Conservation (phyloP, 2,329 filamentous ascomycete species). For the Ilyonectria sp. region DNA sequence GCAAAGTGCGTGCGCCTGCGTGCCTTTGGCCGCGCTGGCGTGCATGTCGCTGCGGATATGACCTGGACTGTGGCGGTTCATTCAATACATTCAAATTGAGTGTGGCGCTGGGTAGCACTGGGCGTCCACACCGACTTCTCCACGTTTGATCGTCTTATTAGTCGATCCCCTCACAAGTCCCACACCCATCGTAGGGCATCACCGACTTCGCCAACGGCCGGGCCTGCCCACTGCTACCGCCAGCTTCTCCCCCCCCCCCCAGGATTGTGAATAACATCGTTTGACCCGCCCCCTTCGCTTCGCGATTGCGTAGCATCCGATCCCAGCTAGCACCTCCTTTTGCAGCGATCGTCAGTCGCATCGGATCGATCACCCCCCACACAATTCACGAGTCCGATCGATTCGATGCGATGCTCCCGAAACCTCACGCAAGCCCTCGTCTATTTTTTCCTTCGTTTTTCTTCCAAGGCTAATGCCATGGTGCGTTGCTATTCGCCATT, state of each 20-base stretch:
- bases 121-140: no score
- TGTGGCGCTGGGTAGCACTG: neutral
- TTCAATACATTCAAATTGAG: neutral
- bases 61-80: neutral
- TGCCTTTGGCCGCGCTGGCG: neutral
- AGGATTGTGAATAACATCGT: no score
- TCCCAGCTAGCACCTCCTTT: neutral
- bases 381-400: constrained; percentile 2
- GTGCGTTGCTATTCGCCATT: neutral
- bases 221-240: no score
- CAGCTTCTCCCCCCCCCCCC: no score
- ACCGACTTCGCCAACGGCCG: no score
- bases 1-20: neutral
- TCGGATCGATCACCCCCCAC: constrained; percentile 7
- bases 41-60: neutral
- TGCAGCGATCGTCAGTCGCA: constrained; percentile 3
- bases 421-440: constrained; percentile 3
- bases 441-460: neutral
- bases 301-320: neutral
- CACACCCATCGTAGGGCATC: no score
- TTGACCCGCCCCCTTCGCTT: no score
- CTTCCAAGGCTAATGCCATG: neutral
- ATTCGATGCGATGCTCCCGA: constrained; percentile 8
- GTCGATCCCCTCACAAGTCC: no score
- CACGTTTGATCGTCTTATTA: no score